Conservation (phyloP, 2,329 filamentous ascomycete species). For the Fusarium virguliforme region DNA sequence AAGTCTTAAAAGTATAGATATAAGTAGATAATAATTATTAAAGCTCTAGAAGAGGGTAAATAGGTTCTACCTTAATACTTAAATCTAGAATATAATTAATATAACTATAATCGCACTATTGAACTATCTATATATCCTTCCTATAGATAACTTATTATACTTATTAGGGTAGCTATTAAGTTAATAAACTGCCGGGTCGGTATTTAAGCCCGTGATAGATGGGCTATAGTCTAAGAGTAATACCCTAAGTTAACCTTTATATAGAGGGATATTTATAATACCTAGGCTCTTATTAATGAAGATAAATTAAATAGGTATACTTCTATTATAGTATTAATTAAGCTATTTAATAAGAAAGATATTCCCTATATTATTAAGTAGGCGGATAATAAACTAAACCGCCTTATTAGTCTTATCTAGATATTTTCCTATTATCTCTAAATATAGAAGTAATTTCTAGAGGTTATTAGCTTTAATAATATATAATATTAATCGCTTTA, state of each 20-base stretch:
- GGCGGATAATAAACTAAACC: slow-evolving; percentile 25
- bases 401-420: slow-evolving; percentile 37
- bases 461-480: slow-evolving; percentile 35
- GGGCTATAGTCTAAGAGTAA: too few relatives aligned
- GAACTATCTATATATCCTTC: too few relatives aligned
- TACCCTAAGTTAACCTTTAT: slow-evolving; percentile 13
- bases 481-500: slow-evolving; percentile 37
- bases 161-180: too few relatives aligned
- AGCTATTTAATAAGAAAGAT: slow-evolving; percentile 36
- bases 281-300: slow-evolving; percentile 25
- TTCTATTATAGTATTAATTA: slow-evolving; percentile 35
- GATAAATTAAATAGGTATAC: slow-evolving; percentile 34
- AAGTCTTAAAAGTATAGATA: too few relatives aligned
- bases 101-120: too few relatives aligned
- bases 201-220: too few relatives aligned
- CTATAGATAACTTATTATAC: too few relatives aligned
- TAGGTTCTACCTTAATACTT: too few relatives aligned
- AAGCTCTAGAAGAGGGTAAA: too few relatives aligned
- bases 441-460: slow-evolving; percentile 33
- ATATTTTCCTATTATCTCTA: slow-evolving; percentile 30
- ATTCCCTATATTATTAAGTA: slow-evolving; percentile 42
- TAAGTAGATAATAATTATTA: too few relatives aligned
- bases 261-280: slow-evolving; percentile 39
- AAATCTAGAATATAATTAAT: too few relatives aligned
- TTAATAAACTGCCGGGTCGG: too few relatives aligned